These are phyloP conservation scores for Aspergillus japonicus DNA, from an alignment of 2,329 filamentous ascomycete genomes.

Conservation along the genomic window DNA sequence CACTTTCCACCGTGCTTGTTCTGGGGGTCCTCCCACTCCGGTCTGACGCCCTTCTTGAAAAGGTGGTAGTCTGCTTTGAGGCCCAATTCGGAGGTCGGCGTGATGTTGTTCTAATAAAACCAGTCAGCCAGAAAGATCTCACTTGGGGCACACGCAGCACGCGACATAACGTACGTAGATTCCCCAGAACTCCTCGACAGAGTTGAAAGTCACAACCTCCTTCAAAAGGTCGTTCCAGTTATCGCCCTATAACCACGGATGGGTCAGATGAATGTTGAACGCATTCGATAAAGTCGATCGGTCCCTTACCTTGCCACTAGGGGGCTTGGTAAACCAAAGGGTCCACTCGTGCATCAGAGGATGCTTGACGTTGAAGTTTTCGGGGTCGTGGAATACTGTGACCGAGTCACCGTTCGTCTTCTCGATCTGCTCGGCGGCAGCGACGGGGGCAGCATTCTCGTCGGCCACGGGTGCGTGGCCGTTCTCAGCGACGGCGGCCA, in stretches of 20 bases:
- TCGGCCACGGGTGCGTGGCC: conserved; percentile 44
- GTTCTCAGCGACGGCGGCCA: conserved; percentile 41
- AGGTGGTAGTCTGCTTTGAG: conserved; percentile 99
- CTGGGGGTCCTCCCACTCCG: conserved; percentile 97
- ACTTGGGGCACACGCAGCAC: background rate
- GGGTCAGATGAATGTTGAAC: conserved; percentile 9
- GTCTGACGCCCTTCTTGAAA: conserved; percentile 95
- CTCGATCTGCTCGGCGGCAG: conserved; percentile 46
- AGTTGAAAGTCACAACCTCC: conserved; percentile 98
- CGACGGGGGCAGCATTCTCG: conserved; percentile 55
- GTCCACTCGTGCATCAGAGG: conserved; percentile 97
- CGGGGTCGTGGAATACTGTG: conserved; percentile 96
- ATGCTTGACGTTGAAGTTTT: conserved; percentile 99
- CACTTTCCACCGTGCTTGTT: conserved; percentile 99
- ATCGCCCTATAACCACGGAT: conserved; percentile 64
- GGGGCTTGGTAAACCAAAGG: conserved; percentile 98
- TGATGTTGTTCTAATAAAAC: conserved; percentile 89
- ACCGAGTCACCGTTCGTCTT: conserved; percentile 59
- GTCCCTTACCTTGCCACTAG: conserved; percentile 78
- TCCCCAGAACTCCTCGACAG: conserved; percentile 99
- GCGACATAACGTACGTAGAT: conserved; percentile 72
- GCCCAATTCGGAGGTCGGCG: conserved; percentile 88
- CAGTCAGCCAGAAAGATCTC: conserved; percentile 13
- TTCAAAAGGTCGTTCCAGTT: conserved; percentile 99
- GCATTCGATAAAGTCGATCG: background rate